phyloP scores from a whole-genome alignment of 225 moss, liverwort and hornwort species.

The Neckera pumila region DNA sequence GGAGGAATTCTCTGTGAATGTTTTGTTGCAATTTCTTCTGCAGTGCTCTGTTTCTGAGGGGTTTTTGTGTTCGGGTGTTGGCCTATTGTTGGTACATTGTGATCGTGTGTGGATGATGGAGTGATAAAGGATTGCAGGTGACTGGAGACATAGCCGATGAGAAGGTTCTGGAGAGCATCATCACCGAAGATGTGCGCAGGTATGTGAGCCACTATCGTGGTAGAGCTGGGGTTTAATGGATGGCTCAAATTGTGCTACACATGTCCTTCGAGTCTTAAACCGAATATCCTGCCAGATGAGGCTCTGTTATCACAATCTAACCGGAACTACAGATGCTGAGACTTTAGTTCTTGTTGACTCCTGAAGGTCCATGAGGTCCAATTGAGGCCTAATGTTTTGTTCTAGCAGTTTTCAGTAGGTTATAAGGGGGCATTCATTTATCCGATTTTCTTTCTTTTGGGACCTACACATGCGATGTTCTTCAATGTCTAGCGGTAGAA shows the following conservation, averaged over 20 bases:
- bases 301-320: neutral
- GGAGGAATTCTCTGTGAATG: neutral
- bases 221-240: neutral
- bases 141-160: conserved; percentile 33
- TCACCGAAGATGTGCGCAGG: conserved; percentile 38
- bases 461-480: neutral
- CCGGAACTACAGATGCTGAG: neutral
- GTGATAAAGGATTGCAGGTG: conserved; percentile 11
- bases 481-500: neutral
- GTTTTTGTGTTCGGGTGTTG: neutral
- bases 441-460: neutral
- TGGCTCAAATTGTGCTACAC: neutral
- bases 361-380: neutral
- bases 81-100: neutral
- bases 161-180: conserved; percentile 23
- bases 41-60: neutral
- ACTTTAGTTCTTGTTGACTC: neutral
- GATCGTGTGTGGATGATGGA: neutral
- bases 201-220: neutral
- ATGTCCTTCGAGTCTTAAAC: neutral
- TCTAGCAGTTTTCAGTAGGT: neutral
- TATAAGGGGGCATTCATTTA: neutral
- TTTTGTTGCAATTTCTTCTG: neutral
- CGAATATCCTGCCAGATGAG: neutral
- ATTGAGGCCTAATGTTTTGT: neutral